Conservation (phyloP, 164 flowering plant species). For the Protea cynaroides region DNA sequence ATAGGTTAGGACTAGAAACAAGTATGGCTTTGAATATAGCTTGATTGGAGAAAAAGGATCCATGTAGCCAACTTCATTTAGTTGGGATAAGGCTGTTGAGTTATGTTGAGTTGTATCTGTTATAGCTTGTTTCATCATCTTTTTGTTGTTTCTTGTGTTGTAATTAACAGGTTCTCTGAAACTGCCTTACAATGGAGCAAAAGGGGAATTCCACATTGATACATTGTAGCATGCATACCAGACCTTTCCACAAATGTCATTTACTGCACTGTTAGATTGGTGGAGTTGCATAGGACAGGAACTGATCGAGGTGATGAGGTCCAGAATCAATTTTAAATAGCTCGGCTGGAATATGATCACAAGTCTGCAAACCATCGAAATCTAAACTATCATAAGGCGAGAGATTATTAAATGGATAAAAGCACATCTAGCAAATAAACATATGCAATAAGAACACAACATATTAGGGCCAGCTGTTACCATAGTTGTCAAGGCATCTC, state of each 20-base stretch:
- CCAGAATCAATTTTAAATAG: conserved; percentile 37
- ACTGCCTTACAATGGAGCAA: conserved; percentile 55
- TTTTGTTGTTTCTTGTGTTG: no score
- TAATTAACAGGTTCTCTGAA: no score
- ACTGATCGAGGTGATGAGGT: conserved; percentile 44
- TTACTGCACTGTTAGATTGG: conserved; percentile 34
- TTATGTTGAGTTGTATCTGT: no score
- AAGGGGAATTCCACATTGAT: conserved; percentile 59
- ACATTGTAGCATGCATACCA: conserved; percentile 82
- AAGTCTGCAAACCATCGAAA: conserved; percentile 42
- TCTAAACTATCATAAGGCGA: background rate
- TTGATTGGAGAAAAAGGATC: no score
- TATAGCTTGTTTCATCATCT: no score
- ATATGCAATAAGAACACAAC: background rate
- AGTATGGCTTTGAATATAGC: no score
- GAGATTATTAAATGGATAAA: background rate
- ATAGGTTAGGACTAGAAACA: no score
- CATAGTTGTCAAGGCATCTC: no score
- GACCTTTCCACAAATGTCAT: conserved; percentile 55
- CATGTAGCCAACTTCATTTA: no score
- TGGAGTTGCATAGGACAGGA: conserved; percentile 79
- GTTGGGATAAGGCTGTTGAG: conserved; percentile 39
- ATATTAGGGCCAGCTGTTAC: no score
- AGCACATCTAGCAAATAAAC: background rate
- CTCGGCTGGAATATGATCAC: conserved; percentile 79